Percentiles rank a stretch among this genome's conserved stretches.
phyloP scores from a whole-genome alignment of 768 basidiomycete species.

The Pisolithus sp. region DNA sequence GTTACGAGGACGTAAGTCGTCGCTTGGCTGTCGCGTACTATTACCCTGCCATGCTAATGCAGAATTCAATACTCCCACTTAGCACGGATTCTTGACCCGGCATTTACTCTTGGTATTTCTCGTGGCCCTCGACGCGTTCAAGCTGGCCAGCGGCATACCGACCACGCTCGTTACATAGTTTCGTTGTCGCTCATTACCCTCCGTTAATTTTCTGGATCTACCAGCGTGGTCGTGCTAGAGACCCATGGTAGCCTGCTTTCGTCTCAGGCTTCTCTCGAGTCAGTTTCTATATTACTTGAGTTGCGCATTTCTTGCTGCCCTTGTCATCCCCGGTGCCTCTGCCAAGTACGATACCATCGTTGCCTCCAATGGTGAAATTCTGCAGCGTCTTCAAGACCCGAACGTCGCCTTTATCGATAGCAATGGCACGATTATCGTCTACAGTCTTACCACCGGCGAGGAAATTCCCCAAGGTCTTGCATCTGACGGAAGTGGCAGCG shows the following conservation, averaged over 20 bases:
- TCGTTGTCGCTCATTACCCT: conserved; percentile 8
- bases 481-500: conserved; percentile 52
- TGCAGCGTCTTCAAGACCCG: conserved; percentile 23
- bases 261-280: conserved; percentile 2
- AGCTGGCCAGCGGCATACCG: not conserved
- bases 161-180: conserved; percentile 10
- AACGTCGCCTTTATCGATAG: conserved; percentile 20
- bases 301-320: conserved; percentile 10
- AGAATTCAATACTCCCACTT: not conserved
- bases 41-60: not conserved
- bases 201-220: not conserved
- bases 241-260: conserved; percentile 23
- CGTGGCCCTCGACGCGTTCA: not conserved
- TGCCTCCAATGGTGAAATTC: conserved; percentile 7
- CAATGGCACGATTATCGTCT: conserved; percentile 36
- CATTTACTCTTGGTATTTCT: not conserved
- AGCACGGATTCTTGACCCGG: not conserved
- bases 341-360: not conserved
- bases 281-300: conserved; percentile 11
- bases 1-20: conserved; percentile 2
- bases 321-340: conserved; percentile 6
- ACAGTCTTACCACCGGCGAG: conserved; percentile 38
- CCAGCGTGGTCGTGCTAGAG: conserved; percentile 11
- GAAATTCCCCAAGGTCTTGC: conserved; percentile 48
- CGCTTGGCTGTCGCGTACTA: not conserved